These are phyloP conservation scores for Asterochloris sp. DNA, from an alignment of 139 green algal species.

Conservation along the genomic window DNA sequence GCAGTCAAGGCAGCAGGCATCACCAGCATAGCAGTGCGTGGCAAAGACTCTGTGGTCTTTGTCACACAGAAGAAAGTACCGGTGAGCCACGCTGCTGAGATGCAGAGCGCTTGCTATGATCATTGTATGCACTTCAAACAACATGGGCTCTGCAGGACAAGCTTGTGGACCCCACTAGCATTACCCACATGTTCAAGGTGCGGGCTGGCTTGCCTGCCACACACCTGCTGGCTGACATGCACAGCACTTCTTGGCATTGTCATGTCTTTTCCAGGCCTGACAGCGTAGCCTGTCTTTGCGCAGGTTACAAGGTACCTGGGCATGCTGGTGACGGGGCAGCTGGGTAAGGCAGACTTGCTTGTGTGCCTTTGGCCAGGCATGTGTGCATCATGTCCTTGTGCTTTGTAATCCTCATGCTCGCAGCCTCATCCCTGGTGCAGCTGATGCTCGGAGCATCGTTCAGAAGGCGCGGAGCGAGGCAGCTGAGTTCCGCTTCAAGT, in stretches of 20 bases:
- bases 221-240: not conserved
- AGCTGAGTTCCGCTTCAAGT: slow-evolving; percentile 92
- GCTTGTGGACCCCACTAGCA: slow-evolving; percentile 85
- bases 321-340: slow-evolving; percentile 82
- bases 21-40: slow-evolving; percentile 91
- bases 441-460: slow-evolving; percentile 81
- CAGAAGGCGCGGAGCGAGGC: slow-evolving; percentile 86
- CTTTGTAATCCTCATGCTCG: not conserved
- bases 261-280: not conserved
- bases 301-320: slow-evolving; percentile 89
- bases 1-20: slow-evolving; percentile 85
- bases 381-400: not conserved
- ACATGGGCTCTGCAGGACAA: slow-evolving; percentile 74
- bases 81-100: slow-evolving; percentile 34
- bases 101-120: too few relatives aligned
- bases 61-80: slow-evolving; percentile 92
- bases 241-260: not conserved
- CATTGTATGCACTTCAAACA: too few relatives aligned
- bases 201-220: not conserved
- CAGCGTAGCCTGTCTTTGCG: not conserved
- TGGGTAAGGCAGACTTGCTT: not conserved
- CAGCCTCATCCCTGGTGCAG: slow-evolving; percentile 33
- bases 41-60: slow-evolving; percentile 86
- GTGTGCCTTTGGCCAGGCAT: not conserved
- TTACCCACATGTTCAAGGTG: slow-evolving; percentile 81